Percentiles rank a stretch among this genome's conserved stretches.
Conservation (phyloP, 1,284 basidiomycete species). For the Papiliotrema laurentii region DNA sequence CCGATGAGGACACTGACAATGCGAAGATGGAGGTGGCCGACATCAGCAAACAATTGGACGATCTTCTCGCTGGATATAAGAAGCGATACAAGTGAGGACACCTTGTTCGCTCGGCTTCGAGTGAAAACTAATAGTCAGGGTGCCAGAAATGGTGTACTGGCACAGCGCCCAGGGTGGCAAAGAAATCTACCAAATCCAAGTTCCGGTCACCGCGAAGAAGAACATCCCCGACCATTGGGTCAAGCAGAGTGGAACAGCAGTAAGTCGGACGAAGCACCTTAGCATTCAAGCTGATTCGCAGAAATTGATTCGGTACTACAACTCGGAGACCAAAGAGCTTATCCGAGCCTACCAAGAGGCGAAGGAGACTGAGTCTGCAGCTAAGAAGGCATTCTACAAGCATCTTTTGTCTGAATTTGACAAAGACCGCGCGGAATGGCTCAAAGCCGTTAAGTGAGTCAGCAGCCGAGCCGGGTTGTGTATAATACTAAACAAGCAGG, state of each 20-base stretch:
- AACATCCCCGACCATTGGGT: conserved; percentile 75
- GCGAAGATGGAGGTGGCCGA: conserved; percentile 64
- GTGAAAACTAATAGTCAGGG: conserved; percentile 37
- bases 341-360: conserved; percentile 85
- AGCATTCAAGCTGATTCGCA: conserved; percentile 36
- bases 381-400: conserved; percentile 74
- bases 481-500: conserved; percentile 39
- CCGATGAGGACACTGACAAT: conserved; percentile 74
- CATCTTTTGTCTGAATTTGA: conserved; percentile 83
- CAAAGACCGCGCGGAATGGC: conserved; percentile 71
- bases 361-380: conserved; percentile 72
- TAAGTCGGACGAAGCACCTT: conserved; percentile 28
- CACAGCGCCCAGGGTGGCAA: conserved; percentile 78
- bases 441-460: conserved; percentile 57
- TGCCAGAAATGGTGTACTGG: conserved; percentile 64
- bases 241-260: conserved; percentile 77
- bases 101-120: background rate
- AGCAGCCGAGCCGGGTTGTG: background rate
- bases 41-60: conserved; percentile 67
- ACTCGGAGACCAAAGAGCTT: conserved; percentile 64
- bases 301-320: conserved; percentile 69
- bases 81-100: background rate
- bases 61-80: conserved; percentile 36
- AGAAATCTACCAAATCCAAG: conserved; percentile 85
- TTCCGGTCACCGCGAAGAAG: conserved; percentile 55